Evolutionary conservation across 2,329 filamentous ascomycete species (phyloP).

Genomic region (Ceratocystis variospora): DNA sequence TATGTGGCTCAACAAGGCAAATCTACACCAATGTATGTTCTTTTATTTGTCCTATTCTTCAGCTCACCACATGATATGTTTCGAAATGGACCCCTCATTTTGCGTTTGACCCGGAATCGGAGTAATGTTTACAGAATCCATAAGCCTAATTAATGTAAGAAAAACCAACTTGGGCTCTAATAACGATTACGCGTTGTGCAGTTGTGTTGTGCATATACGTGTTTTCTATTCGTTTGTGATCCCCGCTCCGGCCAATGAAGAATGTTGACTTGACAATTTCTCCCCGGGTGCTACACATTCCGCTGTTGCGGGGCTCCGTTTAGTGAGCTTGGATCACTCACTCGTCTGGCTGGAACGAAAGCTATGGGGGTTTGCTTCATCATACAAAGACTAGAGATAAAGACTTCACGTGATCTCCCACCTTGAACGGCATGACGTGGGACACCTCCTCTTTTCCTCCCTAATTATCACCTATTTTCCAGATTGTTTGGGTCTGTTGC

Average conservation of each 20-base stretch:
- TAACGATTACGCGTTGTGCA: background rate
- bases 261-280: background rate
- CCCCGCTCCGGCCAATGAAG: background rate
- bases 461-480: background rate
- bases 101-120: background rate
- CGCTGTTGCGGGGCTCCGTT: slow-evolving; percentile 3
- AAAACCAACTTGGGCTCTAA: background rate
- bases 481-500: background rate
- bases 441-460: background rate
- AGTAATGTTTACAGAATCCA: background rate
- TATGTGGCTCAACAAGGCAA: background rate
- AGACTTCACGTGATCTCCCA: background rate
- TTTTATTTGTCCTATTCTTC: too few species aligned
- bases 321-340: background rate
- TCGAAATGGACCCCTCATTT: slow-evolving; percentile 3
- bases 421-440: background rate
- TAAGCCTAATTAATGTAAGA: background rate
- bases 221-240: background rate
- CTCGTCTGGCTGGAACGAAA: background rate
- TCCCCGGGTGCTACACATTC: background rate
- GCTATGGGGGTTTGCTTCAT: background rate
- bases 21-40: background rate
- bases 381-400: background rate
- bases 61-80: background rate
- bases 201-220: background rate